These are phyloP conservation scores for Glomus cerebriforme DNA, from an alignment of 192 early-diverging fungal genomes.

Conservation along the genomic window DNA sequence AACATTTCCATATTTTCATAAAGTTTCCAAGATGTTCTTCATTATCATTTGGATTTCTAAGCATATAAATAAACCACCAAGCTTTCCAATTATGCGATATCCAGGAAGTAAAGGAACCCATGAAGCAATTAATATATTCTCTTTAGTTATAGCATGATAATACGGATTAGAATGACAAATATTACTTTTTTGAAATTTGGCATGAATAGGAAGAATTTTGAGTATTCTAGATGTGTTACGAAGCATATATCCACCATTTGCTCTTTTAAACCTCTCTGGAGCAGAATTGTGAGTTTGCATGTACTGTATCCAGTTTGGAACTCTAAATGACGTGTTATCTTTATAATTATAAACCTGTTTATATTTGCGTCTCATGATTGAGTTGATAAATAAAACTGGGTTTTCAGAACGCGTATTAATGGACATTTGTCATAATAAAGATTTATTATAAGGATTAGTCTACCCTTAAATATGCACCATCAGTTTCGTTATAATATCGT, in stretches of 20 bases:
- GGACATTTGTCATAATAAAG: too few species aligned
- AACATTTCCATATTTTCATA: not conserved
- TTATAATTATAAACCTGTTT: not conserved
- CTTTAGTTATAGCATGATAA: not conserved
- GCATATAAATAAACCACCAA: not conserved
- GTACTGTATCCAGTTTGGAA: not conserved
- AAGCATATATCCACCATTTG: not conserved
- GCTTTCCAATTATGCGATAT: not conserved
- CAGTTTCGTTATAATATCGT: too few species aligned
- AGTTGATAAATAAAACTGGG: too few species aligned
- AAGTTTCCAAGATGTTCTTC: not conserved
- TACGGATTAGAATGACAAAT: not conserved
- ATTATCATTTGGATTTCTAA: constrained; percentile 8
- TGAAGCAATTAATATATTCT: not conserved
- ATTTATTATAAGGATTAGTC: too few species aligned
- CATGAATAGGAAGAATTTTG: not conserved
- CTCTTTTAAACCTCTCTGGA: not conserved
- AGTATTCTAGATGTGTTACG: not conserved
- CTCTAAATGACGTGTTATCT: too few species aligned
- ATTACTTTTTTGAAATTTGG: not conserved
- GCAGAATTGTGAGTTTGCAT: not conserved
- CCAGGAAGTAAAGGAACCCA: not conserved
- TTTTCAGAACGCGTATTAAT: too few species aligned
- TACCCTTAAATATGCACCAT: too few species aligned
- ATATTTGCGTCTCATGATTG: too few species aligned